Evolutionary conservation across 2,329 filamentous ascomycete genomes (phyloP).

Genomic region (Metarhizium rileyi): DNA sequence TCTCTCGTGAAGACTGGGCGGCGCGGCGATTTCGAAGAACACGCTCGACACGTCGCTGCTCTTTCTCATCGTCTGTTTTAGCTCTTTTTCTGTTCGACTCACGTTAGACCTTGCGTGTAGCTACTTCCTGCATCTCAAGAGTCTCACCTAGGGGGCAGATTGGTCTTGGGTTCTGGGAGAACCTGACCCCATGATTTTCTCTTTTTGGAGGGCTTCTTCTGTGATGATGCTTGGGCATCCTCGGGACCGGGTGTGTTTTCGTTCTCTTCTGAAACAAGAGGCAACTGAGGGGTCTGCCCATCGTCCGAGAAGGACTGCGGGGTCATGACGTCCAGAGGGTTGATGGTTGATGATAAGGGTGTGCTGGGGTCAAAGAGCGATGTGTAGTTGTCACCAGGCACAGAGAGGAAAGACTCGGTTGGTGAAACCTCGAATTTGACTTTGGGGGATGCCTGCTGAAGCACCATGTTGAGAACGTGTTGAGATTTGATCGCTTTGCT

Average conservation of each 20-base stretch:
- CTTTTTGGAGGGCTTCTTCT: slow-evolving; percentile 80
- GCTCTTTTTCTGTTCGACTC: slow-evolving; percentile 65
- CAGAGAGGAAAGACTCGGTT: slow-evolving; percentile 43
- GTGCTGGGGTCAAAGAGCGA: slow-evolving; percentile 35
- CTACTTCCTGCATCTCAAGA: not conserved
- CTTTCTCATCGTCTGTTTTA: slow-evolving; percentile 98
- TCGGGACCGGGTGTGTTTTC: slow-evolving; percentile 6
- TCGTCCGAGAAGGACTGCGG: slow-evolving; percentile 31
- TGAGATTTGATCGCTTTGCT: not conserved
- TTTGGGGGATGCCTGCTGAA: slow-evolving; percentile 30
- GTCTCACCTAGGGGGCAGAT: slow-evolving; percentile 74
- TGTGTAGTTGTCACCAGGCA: slow-evolving; percentile 37
- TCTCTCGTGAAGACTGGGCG: slow-evolving; percentile 91
- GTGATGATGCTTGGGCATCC: slow-evolving; percentile 18
- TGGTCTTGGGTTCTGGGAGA: slow-evolving; percentile 92
- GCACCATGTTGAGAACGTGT: slow-evolving; percentile 23
- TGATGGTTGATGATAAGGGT: slow-evolving; percentile 25
- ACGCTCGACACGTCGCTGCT: slow-evolving; percentile 92
- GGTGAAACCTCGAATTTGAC: slow-evolving; percentile 46
- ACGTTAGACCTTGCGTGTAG: not conserved
- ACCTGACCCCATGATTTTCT: slow-evolving; percentile 98
- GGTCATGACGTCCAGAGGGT: slow-evolving; percentile 40
- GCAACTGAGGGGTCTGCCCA: slow-evolving; percentile 13
- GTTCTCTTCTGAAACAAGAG: slow-evolving; percentile 16
- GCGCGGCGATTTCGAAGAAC: slow-evolving; percentile 93